Base-by-base conservation (phyloP, 2,329 filamentous ascomycete genomes). In the Colletotrichum filicis region DNA sequence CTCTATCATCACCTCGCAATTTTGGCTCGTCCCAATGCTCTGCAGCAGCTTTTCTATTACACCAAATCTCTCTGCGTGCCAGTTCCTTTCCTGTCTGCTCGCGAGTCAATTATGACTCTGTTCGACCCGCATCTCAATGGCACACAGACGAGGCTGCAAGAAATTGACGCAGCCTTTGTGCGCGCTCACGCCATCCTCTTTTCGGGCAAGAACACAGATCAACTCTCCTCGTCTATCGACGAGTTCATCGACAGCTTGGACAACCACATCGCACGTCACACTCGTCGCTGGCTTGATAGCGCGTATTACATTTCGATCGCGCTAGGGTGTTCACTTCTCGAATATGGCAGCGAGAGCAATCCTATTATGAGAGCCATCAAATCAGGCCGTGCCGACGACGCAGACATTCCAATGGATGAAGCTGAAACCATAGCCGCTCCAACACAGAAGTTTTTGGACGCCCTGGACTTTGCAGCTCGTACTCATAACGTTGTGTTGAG, bases 1-100 rank as follows among this genome's bases (percentile, higher is more conserved):
- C 86, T 98, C 0, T 97, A 98, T 71, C 95, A 98, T 76, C 95
- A 98, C 78, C 85, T 98, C 0, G 96, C 95, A 0, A 96, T 96
- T 28, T 80, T 96, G 0, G 92, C 94, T 0, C 84, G 93, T 0
- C 92, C 93, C 0, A 92, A 94, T 71, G 88, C 89, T 0, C 81
- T 95, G 0, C 90, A 92, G 68, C 93, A 96, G 78, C 81, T 95
- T 0, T 95, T 90, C 77, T 94, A 90, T 72, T 96, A 95, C 75
- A 83, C 87, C 0, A 94, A 94, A 74, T 91, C 91, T 0, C 85
- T 96, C 0, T 93, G 91, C 30, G 93, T 93, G 0, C 85, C 90
- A 0, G 86, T 90, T 3, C 91, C 92, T 0, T 96, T 96, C 71
- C 79, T 82, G 0, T 92, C 91, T n/a, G 91, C 94, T 0, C 86